Evolutionary conservation across 2,329 filamentous ascomycete species (phyloP), one percentile per base, ranked within the genome.

Genomic region (Pseudogymnoascus sp.): DNA sequence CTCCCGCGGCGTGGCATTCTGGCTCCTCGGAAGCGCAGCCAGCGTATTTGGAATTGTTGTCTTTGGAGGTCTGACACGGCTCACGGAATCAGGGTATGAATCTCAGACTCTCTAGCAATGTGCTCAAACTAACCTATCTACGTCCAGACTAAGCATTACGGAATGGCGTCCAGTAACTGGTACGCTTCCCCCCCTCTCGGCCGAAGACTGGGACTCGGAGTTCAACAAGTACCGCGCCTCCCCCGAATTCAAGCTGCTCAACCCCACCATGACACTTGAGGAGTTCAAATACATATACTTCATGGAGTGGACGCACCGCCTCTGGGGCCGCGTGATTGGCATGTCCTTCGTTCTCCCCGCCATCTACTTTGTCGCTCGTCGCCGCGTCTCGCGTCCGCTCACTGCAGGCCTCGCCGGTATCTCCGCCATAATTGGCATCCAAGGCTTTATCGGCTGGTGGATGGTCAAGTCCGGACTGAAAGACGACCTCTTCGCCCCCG

Each of bases 201-300:
- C 81, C 22, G 86, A 81, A 63, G 89, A 93, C 71, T 99, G 94
- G 94, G 87, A 96, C 68, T 86, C 86, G 66, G 94, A 97, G 71
- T 99, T 97, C 77, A 79, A 86, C 61, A 94, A 95, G 75, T 99
- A 99, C 79, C 87, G 88, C 66, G 85, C 88, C 43, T 96, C 92
- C 18, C 94, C 94, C 64, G 94, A 99, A 75, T 99, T 93, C 78
- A 86, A 89, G 71, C 83, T 92, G 64, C 82, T 99, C 68, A 99
- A 99, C 77, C 88, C 92, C 33, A 85, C 90, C 73, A 99, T 99
- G 94, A 88, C 84, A 33, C 80, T 99, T 61, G 83, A 86, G 62
- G 94, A 99, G 73, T 99, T 97, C 79, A 97, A 97, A 76, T 88
- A 94, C 73, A 99, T 99, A 67, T 99, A 97, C 82, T 99, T 89